These are phyloP conservation scores for Euclidium syriacum DNA, from an alignment of 345 rosid species.

Conservation along the genomic window DNA sequence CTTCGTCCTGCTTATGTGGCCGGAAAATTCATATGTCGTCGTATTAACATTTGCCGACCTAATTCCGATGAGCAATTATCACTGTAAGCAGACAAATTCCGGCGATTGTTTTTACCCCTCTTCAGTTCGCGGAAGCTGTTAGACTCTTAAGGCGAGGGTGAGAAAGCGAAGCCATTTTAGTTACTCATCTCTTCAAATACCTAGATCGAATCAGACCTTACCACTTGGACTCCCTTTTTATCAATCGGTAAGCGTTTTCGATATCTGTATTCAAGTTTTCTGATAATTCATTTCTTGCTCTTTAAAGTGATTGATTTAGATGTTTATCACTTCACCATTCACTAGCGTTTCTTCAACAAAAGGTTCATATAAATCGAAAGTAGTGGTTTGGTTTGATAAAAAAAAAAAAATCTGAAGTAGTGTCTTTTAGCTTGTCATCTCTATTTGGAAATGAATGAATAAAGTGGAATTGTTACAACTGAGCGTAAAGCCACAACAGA, in stretches of 20 bases:
- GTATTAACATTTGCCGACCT: background rate
- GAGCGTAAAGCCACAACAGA: slow-evolving; percentile 58
- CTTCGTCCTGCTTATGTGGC: slow-evolving; percentile 30
- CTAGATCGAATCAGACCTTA: slow-evolving; percentile 31
- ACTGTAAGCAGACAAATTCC: background rate
- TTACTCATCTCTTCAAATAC: slow-evolving; percentile 63
- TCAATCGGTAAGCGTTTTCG: slow-evolving; percentile 34
- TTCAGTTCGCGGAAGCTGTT: slow-evolving; percentile 20
- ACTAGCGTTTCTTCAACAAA: background rate
- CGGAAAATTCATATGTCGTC: slow-evolving; percentile 19
- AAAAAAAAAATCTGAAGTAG: no score
- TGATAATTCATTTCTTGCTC: background rate
- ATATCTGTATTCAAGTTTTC: background rate
- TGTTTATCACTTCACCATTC: background rate
- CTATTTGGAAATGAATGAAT: no score
- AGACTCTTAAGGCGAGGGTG: background rate
- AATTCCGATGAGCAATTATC: background rate
- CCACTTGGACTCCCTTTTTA: slow-evolving; percentile 27
- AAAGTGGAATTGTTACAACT: slow-evolving; percentile 49
- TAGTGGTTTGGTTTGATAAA: no score
- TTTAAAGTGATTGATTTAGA: background rate
- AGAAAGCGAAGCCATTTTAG: slow-evolving; percentile 32
- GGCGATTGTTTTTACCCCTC: background rate
- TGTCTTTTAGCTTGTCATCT: no score
- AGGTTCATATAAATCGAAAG: no score